A percentile compares a stretch with the other conserved stretches of the same genome.
These are phyloP conservation scores for Wickerhamomyces xylosicus DNA, from an alignment of 805 yeast species.

Conservation along the genomic window DNA sequence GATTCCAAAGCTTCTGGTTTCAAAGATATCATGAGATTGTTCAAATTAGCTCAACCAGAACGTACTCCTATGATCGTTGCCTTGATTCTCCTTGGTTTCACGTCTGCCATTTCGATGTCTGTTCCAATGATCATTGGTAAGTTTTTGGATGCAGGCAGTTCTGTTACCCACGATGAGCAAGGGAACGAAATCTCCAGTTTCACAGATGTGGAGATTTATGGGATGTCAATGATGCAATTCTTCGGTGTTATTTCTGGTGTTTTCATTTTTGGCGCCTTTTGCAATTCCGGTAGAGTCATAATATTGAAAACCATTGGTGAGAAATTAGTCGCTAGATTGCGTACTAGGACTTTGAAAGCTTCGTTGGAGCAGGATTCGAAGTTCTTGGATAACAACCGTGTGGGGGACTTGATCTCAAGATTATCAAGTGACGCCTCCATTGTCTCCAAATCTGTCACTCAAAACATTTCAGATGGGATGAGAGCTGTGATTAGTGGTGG, in stretches of 20 bases:
- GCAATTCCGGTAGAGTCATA: constrained; percentile 76
- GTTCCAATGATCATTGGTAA: constrained; percentile 82
- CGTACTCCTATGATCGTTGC: constrained; percentile 48
- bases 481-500: constrained; percentile 72
- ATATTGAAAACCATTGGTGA: constrained; percentile 77
- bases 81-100: constrained; percentile 46
- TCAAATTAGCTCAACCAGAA: constrained; percentile 50
- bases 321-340: constrained; percentile 70
- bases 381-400: constrained; percentile 80
- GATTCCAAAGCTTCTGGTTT: constrained; percentile 26
- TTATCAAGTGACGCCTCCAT: constrained; percentile 83
- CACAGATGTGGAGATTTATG: constrained; percentile 32
- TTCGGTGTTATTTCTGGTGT: constrained; percentile 49
- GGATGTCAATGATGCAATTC: constrained; percentile 55
- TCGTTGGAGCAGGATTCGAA: constrained; percentile 80
- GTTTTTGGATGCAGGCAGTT: constrained; percentile 49
- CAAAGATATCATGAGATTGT: constrained; percentile 30
- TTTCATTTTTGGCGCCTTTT: constrained; percentile 63
- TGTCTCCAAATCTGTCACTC: constrained; percentile 78
- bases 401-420: constrained; percentile 87
- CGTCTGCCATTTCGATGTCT: constrained; percentile 74
- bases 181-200: neutral
- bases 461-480: constrained; percentile 86
- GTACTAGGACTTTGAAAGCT: constrained; percentile 68
- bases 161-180: constrained; percentile 11